These are phyloP conservation scores for Apiotrichum porosum DNA, from an alignment of 1,284 basidiomycete species.

Conservation along the genomic window DNA sequence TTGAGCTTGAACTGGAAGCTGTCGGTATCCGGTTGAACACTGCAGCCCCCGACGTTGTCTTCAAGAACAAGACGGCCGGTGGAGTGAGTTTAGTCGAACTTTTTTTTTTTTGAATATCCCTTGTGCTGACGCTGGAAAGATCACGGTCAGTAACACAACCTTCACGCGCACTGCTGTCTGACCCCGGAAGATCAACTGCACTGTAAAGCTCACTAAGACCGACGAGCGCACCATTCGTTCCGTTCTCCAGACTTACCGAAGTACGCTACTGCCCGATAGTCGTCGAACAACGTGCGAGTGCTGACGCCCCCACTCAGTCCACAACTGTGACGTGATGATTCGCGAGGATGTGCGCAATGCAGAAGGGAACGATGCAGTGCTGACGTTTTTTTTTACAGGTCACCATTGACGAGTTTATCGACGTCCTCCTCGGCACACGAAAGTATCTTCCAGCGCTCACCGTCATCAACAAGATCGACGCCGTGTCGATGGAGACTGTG, in stretches of 20 bases:
- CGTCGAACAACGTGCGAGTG: no score
- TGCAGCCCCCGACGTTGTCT: constrained; percentile 69
- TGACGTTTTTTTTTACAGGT: no score
- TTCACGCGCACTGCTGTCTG: no score
- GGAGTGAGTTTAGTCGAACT: constrained; percentile 62
- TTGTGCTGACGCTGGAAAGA: constrained; percentile 4
- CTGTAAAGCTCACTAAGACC: constrained; percentile 88
- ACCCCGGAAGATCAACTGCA: constrained; percentile 68
- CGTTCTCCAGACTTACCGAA: constrained; percentile 76
- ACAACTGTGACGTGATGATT: constrained; percentile 96
- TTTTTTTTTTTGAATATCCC: not conserved
- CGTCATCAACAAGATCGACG: constrained; percentile 93
- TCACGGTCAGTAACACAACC: constrained; percentile 3
- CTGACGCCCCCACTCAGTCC: constrained; percentile 55
- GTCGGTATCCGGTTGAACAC: constrained; percentile 95
- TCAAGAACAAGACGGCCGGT: constrained; percentile 75
- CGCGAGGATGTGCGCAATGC: constrained; percentile 72
- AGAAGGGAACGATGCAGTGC: no score
- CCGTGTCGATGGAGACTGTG: constrained; percentile 79
- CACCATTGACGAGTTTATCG: constrained; percentile 94
- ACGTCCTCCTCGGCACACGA: constrained; percentile 83
- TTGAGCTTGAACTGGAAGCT: constrained; percentile 91
- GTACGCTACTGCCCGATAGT: constrained; percentile 30
- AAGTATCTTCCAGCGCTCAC: constrained; percentile 92
- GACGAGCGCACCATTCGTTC: constrained; percentile 92